These are phyloP conservation scores for Euphrasia arctica DNA, from an alignment of 305 asterid species.

Conservation along the genomic window DNA sequence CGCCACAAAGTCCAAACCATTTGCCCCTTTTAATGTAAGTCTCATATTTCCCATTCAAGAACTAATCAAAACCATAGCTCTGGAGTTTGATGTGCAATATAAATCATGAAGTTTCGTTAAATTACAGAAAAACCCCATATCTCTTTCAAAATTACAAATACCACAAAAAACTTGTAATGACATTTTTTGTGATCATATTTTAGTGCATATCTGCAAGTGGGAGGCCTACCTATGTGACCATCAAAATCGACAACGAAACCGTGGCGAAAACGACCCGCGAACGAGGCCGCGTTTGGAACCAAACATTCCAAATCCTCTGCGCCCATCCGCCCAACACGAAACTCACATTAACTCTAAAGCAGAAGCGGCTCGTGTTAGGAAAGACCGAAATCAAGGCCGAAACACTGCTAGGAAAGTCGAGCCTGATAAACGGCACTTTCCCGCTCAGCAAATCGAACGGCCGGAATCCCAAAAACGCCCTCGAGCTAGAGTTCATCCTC, in stretches of 20 bases:
- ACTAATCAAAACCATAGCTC: not conserved
- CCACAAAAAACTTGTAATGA: not conserved
- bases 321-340: conserved; percentile 65
- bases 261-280: conserved; percentile 66
- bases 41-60: not conserved
- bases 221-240: conserved; percentile 62
- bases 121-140: not conserved
- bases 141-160: too few relatives aligned
- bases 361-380: conserved; percentile 52
- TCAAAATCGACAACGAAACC: conserved; percentile 60
- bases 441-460: conserved; percentile 56
- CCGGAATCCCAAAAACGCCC: conserved; percentile 38
- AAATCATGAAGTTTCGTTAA: not conserved
- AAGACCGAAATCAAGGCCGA: conserved; percentile 45
- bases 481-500: conserved; percentile 56
- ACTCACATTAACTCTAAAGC: conserved; percentile 60
- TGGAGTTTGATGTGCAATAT: not conserved
- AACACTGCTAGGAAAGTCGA: conserved; percentile 46
- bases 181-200: not conserved
- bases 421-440: conserved; percentile 65
- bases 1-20: conserved; percentile 44
- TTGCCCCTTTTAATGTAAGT: conserved; percentile 49
- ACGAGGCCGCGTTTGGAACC: conserved; percentile 65
- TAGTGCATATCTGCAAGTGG: conserved; percentile 56
- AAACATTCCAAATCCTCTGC: conserved; percentile 75